Conservation (phyloP, 2,329 filamentous ascomycete species). For the Cytospora piceicola region DNA sequence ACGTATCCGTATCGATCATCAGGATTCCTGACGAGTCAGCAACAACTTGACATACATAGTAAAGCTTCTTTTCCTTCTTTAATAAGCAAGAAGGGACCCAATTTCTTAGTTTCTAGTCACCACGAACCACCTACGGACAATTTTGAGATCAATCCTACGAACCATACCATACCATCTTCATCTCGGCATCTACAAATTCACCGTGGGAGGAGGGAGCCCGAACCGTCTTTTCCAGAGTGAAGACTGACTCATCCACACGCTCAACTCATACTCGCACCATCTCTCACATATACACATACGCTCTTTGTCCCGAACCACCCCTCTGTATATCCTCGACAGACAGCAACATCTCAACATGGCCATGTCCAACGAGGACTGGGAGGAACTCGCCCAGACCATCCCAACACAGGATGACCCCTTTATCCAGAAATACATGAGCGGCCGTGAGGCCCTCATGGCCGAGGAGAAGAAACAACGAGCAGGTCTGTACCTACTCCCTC, state of each 20-base stretch:
- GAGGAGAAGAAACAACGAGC: slow-evolving; percentile 84
- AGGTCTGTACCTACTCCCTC: slow-evolving; percentile 56
- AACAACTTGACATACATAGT: background rate
- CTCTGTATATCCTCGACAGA: slow-evolving; percentile 2
- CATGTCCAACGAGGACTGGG: slow-evolving; percentile 62
- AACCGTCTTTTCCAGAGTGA: background rate
- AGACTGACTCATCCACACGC: slow-evolving; percentile 13
- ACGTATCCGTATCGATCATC: background rate
- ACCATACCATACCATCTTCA: background rate
- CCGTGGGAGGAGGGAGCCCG: slow-evolving; percentile 7
- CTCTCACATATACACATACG: background rate
- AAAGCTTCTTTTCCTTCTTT: background rate
- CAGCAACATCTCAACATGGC: slow-evolving; percentile 38
- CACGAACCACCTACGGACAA: background rate
- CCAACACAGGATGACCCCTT: slow-evolving; percentile 70
- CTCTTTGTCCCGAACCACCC: background rate
- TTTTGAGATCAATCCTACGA: background rate
- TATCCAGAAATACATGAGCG: slow-evolving; percentile 78
- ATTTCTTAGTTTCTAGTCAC: background rate
- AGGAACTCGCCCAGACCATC: slow-evolving; percentile 58
- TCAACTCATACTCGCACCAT: background rate
- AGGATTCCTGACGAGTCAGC: background rate
- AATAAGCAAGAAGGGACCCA: background rate
- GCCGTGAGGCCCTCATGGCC: slow-evolving; percentile 73
- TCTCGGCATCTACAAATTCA: slow-evolving; percentile 13